Percentiles rank a stretch among this genome's conserved stretches.
Evolutionary conservation across 306 rosid species (phyloP).

Genomic region (Fagus sylvatica): DNA sequence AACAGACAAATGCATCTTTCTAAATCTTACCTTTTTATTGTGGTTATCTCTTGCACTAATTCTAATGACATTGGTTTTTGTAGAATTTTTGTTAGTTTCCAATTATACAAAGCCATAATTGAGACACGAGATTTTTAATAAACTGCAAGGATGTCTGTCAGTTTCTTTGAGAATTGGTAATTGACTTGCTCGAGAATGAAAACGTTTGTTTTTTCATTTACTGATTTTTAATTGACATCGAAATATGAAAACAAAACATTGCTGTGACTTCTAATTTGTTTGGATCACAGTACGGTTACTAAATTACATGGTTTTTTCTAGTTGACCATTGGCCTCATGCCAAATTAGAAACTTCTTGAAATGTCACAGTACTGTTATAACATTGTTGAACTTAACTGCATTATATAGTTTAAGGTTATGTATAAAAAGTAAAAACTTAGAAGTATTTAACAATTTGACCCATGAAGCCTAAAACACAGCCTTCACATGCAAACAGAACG

Average conservation of each 20-base stretch:
- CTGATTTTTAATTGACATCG: conserved; percentile 19
- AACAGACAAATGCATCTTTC: conserved; percentile 36
- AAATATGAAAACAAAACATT: conserved; percentile 26
- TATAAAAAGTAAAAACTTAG: too few species aligned
- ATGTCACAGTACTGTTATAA: conserved; percentile 5
- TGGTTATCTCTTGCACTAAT: conserved; percentile 32
- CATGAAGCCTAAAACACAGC: not conserved
- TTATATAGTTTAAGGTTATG: not conserved
- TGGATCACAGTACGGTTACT: conserved; percentile 22
- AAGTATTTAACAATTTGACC: too few species aligned
- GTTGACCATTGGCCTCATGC: conserved; percentile 31
- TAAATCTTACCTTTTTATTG: conserved; percentile 26
- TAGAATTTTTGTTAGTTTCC: conserved; percentile 44
- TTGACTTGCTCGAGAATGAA: conserved; percentile 34
- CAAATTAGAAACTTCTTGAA: conserved; percentile 45
- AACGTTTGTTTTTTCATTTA: conserved; percentile 17
- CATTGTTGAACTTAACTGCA: not conserved
- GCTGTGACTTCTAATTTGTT: conserved; percentile 42
- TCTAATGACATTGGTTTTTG: conserved; percentile 29
- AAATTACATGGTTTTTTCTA: conserved; percentile 19
- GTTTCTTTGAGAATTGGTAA: conserved; percentile 32
- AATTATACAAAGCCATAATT: conserved; percentile 25
- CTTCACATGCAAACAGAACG: not conserved
- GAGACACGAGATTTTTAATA: conserved; percentile 23
- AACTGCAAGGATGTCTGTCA: conserved; percentile 78